These are phyloP conservation scores for Naegleria fowleri DNA, from an alignment of 208 protist species.

Conservation along the genomic window DNA sequence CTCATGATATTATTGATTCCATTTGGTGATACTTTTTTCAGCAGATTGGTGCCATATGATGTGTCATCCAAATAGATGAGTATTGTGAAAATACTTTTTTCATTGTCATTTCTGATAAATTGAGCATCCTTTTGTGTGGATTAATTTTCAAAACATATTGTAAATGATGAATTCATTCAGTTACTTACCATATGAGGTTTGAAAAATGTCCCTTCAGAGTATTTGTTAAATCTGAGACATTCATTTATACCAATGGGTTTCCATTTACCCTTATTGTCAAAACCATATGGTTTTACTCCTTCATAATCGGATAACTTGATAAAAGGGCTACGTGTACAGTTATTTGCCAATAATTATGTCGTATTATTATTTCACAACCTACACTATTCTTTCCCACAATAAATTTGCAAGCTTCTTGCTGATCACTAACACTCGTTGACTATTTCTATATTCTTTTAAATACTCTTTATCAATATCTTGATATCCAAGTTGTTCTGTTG, in stretches of 20 bases:
- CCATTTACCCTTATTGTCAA: constrained; percentile 39
- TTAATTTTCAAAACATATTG: too few species aligned
- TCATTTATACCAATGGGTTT: constrained; percentile 34
- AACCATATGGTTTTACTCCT: constrained; percentile 38
- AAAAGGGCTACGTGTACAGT: too few species aligned
- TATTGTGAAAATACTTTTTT: constrained; percentile 33
- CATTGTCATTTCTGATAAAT: constrained; percentile 26
- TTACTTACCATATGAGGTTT: constrained; percentile 27
- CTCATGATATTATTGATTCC: too few species aligned
- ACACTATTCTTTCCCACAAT: constrained; percentile 33
- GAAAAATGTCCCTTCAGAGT: constrained; percentile 28
- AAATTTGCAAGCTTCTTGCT: constrained; percentile 17
- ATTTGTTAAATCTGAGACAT: constrained; percentile 36
- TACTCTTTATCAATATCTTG: constrained; percentile 26
- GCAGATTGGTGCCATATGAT: constrained; percentile 30
- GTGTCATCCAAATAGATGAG: constrained; percentile 37
- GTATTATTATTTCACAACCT: too few species aligned
- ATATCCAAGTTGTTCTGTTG: constrained; percentile 2
- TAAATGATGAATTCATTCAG: too few species aligned
- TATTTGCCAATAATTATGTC: too few species aligned
- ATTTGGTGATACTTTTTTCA: neutral
- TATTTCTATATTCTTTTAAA: constrained; percentile 37
- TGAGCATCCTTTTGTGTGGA: constrained; percentile 11
- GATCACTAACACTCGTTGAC: constrained; percentile 27
- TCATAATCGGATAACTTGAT: neutral